These are phyloP conservation scores for Diospyros kaki DNA, from an alignment of 148 eudicot genomes.

Conservation along the genomic window DNA sequence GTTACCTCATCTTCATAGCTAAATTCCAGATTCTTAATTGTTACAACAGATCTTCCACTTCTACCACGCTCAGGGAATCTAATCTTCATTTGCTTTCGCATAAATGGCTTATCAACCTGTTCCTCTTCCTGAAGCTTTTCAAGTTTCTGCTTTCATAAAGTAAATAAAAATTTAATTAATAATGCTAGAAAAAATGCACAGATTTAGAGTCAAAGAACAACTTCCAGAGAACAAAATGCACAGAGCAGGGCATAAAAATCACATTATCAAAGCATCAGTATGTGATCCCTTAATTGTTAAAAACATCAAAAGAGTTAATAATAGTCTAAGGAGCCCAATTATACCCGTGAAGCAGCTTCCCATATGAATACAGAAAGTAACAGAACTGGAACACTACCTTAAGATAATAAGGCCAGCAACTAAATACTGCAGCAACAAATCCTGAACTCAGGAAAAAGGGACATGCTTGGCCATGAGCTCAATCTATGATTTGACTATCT, in stretches of 20 bases:
- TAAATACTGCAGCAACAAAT: not conserved
- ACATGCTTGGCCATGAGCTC: not conserved
- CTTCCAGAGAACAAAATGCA: not conserved
- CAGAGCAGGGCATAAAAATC: not conserved
- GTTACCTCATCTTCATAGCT: slow-evolving; percentile 67
- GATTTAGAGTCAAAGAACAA: not conserved
- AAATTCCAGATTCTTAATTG: slow-evolving; percentile 68
- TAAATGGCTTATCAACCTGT: slow-evolving; percentile 89
- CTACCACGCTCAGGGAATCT: slow-evolving; percentile 95
- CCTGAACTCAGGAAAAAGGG: not conserved
- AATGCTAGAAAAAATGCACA: not conserved
- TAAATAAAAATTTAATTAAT: not conserved
- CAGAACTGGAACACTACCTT: not conserved
- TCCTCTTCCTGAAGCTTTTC: slow-evolving; percentile 92
- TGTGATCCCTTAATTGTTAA: not conserved
- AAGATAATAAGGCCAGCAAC: not conserved
- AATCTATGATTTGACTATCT: not conserved
- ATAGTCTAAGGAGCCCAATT: not conserved
- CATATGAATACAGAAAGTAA: not conserved
- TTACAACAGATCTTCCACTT: slow-evolving; percentile 75
- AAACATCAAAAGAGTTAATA: not conserved
- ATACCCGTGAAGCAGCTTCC: not conserved
- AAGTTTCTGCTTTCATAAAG: slow-evolving; percentile 54
- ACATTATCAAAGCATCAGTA: not conserved
- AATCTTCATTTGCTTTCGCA: slow-evolving; percentile 93